Base-by-base conservation (phyloP, 352 stramenopile species). In the Thalassiosira livingstoniorum region DNA sequence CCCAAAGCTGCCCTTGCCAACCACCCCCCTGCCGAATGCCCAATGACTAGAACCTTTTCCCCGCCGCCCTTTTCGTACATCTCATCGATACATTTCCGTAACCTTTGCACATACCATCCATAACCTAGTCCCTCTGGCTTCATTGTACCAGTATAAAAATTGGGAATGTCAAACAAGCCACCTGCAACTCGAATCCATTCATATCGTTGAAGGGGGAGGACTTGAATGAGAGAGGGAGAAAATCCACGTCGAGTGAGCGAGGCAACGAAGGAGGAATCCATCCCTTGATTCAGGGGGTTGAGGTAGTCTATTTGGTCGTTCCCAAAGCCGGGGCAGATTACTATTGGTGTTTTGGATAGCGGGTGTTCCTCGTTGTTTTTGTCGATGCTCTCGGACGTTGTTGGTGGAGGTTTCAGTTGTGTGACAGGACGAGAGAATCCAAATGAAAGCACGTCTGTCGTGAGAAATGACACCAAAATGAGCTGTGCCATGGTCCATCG, bases 11-110 rank as follows among this genome's bases (percentile, higher is more conserved):
- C 91, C 35, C 92, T 82, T 23, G 83, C 91, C 54, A 96, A 82
- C 93, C 93, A 96, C n/a, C 93, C 93, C 11, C 93, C 93, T 0
- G 93, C 93, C 13, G 78, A 92, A 75, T 96, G 93, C 13, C 80
- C 90, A 43, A 96, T 72, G 11, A 96, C 25, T 2, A 96, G n/a
- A 1, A 92, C 86, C 55, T 60, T 85, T 35, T 81, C 53, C 53
- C 79, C 55, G 31, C 70, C 53, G 32, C 57, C 61, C 3, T 82
- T 78, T 58, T 75, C 68, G 23, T 80, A 78, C 61, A 69, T 57
- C 7, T 63, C n/a, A n/a, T 91, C 75, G 25, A 96, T 88, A 15
- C 75, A 85, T 51, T 88, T 53, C 2, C 71, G 70, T 0, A 94
- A 71, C 37, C 92, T 69, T n/a, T 92, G 60, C 0, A 96, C 31